A percentile compares a stretch with the other conserved stretches of the same genome.
Conservation (phyloP, 768 basidiomycete species). For the Pleurotus giganteus region DNA sequence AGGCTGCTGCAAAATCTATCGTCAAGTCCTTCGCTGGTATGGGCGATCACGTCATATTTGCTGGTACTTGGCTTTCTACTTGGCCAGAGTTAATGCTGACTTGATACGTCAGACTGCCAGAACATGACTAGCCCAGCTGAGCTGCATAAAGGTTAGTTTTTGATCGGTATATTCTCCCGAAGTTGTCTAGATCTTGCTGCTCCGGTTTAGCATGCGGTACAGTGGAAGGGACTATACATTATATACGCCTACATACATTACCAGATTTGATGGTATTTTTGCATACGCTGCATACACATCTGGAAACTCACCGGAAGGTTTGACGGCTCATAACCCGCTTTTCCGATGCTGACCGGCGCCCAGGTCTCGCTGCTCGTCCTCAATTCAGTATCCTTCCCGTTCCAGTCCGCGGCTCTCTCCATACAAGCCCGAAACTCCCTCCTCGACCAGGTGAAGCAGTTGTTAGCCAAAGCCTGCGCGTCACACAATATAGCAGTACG, state of each 20-base stretch:
- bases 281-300: conserved; percentile 46
- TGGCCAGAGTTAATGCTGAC: conserved; percentile 5
- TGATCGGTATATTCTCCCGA: no score
- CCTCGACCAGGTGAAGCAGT: conserved; percentile 51
- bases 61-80: conserved; percentile 47
- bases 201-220: conserved; percentile 13
- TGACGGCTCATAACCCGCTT: no score
- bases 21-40: conserved; percentile 44
- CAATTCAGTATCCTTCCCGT: conserved; percentile 65
- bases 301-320: conserved; percentile 48
- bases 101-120: conserved; percentile 40
- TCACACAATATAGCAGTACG: conserved; percentile 49
- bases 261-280: conserved; percentile 59
- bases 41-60: conserved; percentile 55
- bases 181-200: conserved; percentile 18
- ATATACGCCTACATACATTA: conserved; percentile 43
- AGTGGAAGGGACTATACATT: conserved; percentile 29
- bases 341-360: no score
- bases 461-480: conserved; percentile 47
- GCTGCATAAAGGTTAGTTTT: conserved; percentile 20
- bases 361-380: conserved; percentile 63
- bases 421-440: conserved; percentile 37
- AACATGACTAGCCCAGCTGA: conserved; percentile 38
- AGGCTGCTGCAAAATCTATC: conserved; percentile 49
- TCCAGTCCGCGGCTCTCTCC: conserved; percentile 47